phyloP scores from a whole-genome alignment of 352 stramenopile species.

The Globisporangium paroecandrum region DNA sequence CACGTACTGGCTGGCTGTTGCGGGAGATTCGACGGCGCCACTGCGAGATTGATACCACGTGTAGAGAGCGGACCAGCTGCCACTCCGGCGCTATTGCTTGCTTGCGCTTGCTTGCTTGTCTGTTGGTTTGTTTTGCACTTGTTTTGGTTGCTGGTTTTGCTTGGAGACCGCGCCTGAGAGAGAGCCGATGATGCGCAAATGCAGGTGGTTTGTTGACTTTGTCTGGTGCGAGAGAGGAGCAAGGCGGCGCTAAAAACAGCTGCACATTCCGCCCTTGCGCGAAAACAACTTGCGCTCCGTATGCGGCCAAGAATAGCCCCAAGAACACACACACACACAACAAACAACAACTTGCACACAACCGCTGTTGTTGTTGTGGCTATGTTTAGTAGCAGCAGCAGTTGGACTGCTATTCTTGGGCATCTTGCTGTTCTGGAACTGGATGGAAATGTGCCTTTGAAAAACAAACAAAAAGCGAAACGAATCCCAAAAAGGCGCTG shows the following conservation, averaged over 20 bases:
- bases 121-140: neutral
- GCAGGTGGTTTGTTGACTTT: conserved; percentile 13
- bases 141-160: neutral
- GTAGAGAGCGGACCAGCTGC: conserved; percentile 9
- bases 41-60: neutral
- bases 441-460: neutral
- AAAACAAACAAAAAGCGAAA: neutral
- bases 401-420: neutral
- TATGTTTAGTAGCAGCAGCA: conserved; percentile 2
- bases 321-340: neutral
- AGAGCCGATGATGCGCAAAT: conserved; percentile 11
- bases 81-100: conserved; percentile 6
- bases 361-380: neutral
- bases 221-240: conserved; percentile 7
- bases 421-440: neutral
- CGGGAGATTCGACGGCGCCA: conserved; percentile 2
- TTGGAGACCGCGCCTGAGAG: neutral
- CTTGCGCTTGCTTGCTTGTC: neutral
- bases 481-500: neutral
- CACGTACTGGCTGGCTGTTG: neutral
- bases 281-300: conserved; percentile 1
- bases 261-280: neutral
- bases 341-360: neutral
- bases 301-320: neutral
- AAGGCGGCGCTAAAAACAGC: conserved; percentile 12